Conservation (phyloP, 2,329 filamentous ascomycete species). For the Zymoseptoria ardabiliae region DNA sequence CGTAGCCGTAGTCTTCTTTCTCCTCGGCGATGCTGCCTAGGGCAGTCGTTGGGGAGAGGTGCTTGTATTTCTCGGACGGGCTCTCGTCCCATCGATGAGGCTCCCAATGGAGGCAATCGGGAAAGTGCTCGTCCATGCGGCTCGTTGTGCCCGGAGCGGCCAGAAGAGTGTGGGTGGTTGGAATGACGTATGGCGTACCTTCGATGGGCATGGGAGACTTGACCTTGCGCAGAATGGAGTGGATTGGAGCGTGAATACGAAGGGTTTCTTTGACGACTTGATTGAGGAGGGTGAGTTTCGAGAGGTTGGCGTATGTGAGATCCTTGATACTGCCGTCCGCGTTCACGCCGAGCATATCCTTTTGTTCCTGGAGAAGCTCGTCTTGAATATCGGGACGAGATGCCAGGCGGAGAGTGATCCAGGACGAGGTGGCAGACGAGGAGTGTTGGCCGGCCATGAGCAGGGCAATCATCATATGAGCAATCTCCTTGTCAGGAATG, state of each 20-base stretch:
- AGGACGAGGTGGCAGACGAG: slow-evolving; percentile 73
- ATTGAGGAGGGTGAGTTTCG: slow-evolving; percentile 71
- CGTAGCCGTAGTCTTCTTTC: slow-evolving; percentile 90
- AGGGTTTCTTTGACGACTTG: slow-evolving; percentile 88
- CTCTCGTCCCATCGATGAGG: slow-evolving; percentile 81
- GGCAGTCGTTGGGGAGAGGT: slow-evolving; percentile 22
- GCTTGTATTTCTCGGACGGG: slow-evolving; percentile 36
- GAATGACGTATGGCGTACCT: slow-evolving; percentile 75
- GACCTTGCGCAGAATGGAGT: slow-evolving; percentile 89
- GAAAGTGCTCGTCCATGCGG: slow-evolving; percentile 67
- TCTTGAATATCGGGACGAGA: slow-evolving; percentile 69
- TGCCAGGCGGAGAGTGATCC: slow-evolving; percentile 77
- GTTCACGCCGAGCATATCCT: slow-evolving; percentile 62
- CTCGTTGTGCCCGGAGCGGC: slow-evolving; percentile 78
- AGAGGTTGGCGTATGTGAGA: slow-evolving; percentile 68
- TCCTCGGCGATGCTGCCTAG: slow-evolving; percentile 38
- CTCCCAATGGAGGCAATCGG: slow-evolving; percentile 75
- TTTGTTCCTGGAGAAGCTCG: slow-evolving; percentile 77
- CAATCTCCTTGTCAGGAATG: slow-evolving; percentile 77
- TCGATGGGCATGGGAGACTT: slow-evolving; percentile 79
- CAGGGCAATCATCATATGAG: slow-evolving; percentile 89
- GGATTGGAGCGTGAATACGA: slow-evolving; percentile 83
- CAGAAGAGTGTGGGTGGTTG: slow-evolving; percentile 71
- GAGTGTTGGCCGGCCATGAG: slow-evolving; percentile 91
- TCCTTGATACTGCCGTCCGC: slow-evolving; percentile 49